These are phyloP conservation scores for Nitzschia sp. DNA, from an alignment of 108 stramenopile genomes.

Conservation along the genomic window DNA sequence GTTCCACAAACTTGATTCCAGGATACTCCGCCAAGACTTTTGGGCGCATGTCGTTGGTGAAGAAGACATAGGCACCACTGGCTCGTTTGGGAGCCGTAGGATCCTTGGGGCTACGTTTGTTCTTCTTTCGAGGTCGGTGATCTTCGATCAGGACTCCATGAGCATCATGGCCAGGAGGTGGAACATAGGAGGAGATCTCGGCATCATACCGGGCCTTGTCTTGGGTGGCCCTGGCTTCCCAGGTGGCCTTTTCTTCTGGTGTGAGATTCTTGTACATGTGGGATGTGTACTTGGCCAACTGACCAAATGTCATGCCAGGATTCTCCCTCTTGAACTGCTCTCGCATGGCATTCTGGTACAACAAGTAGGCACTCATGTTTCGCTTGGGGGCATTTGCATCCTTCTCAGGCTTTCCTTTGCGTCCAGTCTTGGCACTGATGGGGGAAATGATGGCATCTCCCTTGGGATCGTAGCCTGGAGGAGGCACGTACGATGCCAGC, in stretches of 20 bases:
- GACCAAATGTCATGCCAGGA: slow-evolving; percentile 85
- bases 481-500: slow-evolving; percentile 64
- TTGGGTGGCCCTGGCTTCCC: slow-evolving; percentile 76
- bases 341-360: slow-evolving; percentile 77
- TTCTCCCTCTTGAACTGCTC: slow-evolving; percentile 77
- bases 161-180: slow-evolving; percentile 80
- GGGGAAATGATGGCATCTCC: slow-evolving; percentile 72
- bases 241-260: slow-evolving; percentile 76
- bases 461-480: slow-evolving; percentile 80
- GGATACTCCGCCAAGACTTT: slow-evolving; percentile 81
- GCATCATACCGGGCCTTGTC: slow-evolving; percentile 83
- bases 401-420: slow-evolving; percentile 57
- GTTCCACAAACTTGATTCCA: slow-evolving; percentile 88
- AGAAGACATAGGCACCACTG: slow-evolving; percentile 81
- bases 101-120: slow-evolving; percentile 69
- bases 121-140: slow-evolving; percentile 61
- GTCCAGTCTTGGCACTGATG: slow-evolving; percentile 44
- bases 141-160: slow-evolving; percentile 78
- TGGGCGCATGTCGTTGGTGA: slow-evolving; percentile 80
- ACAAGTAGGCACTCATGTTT: slow-evolving; percentile 80
- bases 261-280: slow-evolving; percentile 87
- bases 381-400: slow-evolving; percentile 89
- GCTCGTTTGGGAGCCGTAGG: slow-evolving; percentile 78
- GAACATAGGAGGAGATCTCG: slow-evolving; percentile 76
- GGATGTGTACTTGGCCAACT: slow-evolving; percentile 85